Conservation (phyloP, 768 basidiomycete genomes). For the Infundibulicybe gibba region DNA sequence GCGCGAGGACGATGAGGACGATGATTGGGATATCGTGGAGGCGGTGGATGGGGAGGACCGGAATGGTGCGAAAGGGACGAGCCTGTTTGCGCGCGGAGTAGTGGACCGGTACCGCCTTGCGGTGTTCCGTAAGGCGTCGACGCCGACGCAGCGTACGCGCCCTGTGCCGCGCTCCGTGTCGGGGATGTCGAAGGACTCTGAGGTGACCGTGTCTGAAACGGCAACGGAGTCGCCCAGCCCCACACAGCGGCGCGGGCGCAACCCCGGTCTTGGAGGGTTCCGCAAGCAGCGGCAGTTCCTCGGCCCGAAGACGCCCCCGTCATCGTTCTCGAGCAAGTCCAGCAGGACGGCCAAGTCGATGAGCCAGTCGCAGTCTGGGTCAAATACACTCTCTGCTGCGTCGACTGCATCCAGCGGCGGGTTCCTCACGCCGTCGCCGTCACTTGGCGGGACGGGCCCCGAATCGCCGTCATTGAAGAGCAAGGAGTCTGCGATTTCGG, state of each 20-base stretch:
- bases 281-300: constrained; percentile 72
- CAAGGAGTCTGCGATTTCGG: constrained; percentile 74
- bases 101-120: constrained; percentile 84
- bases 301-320: constrained; percentile 62
- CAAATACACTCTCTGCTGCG: constrained; percentile 42
- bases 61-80: constrained; percentile 76
- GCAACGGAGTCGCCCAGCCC: constrained; percentile 41
- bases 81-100: constrained; percentile 87
- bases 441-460: constrained; percentile 38
- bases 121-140: constrained; percentile 82
- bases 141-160: constrained; percentile 45
- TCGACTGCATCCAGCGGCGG: constrained; percentile 37
- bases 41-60: constrained; percentile 77
- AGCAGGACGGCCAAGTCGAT: constrained; percentile 31
- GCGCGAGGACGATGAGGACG: constrained; percentile 65
- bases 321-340: constrained; percentile 37
- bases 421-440: constrained; percentile 62
- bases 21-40: constrained; percentile 92
- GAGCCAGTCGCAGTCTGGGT: constrained; percentile 36
- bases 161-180: constrained; percentile 45
- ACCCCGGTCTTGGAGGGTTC: constrained; percentile 55
- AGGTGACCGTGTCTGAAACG: constrained; percentile 31
- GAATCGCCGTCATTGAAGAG: constrained; percentile 73
- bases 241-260: constrained; percentile 63
- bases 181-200: constrained; percentile 54